Evolutionary conservation across 2,329 filamentous ascomycete species (phyloP), one percentile per base, ranked within the genome.

Genomic region (Talaromyces sp.): DNA sequence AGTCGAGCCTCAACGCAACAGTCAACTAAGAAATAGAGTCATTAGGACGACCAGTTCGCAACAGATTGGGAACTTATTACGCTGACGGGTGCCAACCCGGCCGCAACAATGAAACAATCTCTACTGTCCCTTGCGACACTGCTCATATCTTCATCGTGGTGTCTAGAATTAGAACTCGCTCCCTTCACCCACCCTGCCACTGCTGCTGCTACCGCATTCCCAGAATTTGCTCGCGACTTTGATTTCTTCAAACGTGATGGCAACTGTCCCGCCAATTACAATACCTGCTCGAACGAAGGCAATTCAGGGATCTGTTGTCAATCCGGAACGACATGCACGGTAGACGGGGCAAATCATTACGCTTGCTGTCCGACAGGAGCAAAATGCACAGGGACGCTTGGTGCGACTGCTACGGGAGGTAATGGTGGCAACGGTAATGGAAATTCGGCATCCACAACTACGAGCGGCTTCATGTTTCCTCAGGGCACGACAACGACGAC

Each of bases 331-430:
- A 74, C 77, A 58, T 87, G 84, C 72, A 78, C 80, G 41, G 76
- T 78, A 53, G 84, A 87, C 69, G 70, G 71, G 40, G 80, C 77
- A 37, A 77, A 82, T 56, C 76, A 84, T 61, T 79, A 86, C 56
- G 84, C 83, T 22, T 87, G 84, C 75, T 87, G 84, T 70, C 83
- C 83, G 0, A 75, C 71, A 25, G 78, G 80, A 53, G 80, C 80
- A 13, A 78, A 73, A 28, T 87, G 84, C 65, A 85, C 83, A 0
- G 84, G 84, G 2, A 78, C 75, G 8, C 75, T 85, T 9, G 70
- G 74, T 0, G 70, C 65, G 2, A 60, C 67, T 4, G 63, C 66
- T n/a, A 58, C 56, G 3, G 33, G 19, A 19, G 45, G 45, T 3
- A 28, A n/a, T n/a, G n/a, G 11, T 45, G 28, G 28, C 28, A 31